phyloP scores from a whole-genome alignment of 805 yeast species.

The Komagataella populi region DNA sequence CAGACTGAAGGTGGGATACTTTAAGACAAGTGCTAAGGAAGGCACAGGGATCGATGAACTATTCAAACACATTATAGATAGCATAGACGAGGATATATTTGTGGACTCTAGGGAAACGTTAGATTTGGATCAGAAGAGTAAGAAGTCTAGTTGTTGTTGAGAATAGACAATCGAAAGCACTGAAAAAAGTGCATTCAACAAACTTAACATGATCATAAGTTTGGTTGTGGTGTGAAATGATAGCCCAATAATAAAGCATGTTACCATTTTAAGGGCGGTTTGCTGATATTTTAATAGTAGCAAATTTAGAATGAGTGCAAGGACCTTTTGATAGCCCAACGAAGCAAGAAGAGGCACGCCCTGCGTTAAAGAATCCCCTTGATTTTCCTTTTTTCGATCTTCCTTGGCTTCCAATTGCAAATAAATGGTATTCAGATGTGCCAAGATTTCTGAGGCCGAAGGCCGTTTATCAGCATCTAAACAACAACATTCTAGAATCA shows the following conservation, averaged over 20 bases:
- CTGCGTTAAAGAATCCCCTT: constrained; percentile 1
- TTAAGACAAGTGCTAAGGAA: constrained; percentile 54
- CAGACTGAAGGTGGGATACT: constrained; percentile 12
- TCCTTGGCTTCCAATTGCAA: not conserved
- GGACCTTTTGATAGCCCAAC: constrained; percentile 3
- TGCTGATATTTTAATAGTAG: not conserved
- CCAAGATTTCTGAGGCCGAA: constrained; percentile 24
- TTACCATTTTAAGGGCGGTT: not conserved
- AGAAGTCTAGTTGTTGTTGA: not conserved
- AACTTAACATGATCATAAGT: not conserved
- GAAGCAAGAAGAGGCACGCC: constrained; percentile 9
- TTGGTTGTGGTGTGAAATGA: not conserved
- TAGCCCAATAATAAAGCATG: not conserved
- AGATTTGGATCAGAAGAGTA: constrained; percentile 1
- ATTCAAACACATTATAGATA: constrained; percentile 20
- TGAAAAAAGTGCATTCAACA: not conserved
- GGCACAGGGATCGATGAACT: constrained; percentile 45
- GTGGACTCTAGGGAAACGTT: constrained; percentile 9
- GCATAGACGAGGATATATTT: constrained; percentile 14
- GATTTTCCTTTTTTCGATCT: constrained; percentile 5
- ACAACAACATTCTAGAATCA: constrained; percentile 10
- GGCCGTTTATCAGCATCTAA: constrained; percentile 26
- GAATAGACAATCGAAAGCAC: not conserved
- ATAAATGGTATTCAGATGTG: constrained; percentile 9
- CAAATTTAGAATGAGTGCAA: not conserved